Percentiles rank a stretch among this genome's conserved stretches.
Conservation (phyloP, 2,329 filamentous ascomycete species). For the Peltaster fructicola region DNA sequence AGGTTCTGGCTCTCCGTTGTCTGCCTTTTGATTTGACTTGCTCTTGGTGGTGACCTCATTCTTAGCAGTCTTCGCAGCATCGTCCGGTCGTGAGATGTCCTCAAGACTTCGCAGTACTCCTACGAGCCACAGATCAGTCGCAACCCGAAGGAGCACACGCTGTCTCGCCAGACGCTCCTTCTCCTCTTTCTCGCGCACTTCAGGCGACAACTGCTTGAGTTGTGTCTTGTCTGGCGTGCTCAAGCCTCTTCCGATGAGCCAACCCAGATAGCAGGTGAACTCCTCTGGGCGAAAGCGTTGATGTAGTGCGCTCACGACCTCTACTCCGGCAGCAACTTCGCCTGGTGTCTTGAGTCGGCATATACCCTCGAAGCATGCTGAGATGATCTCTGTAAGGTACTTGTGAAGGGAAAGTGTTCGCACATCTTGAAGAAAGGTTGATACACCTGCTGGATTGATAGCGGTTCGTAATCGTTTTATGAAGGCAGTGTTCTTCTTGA, state of each 20-base stretch:
- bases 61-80: conserved; percentile 40
- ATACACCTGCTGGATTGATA: conserved; percentile 59
- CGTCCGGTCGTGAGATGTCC: conserved; percentile 47
- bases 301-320: conserved; percentile 87
- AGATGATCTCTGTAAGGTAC: conserved; percentile 92
- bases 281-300: conserved; percentile 82
- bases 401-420: conserved; percentile 82
- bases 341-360: conserved; percentile 79
- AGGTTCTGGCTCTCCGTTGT: conserved; percentile 60
- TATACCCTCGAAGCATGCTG: conserved; percentile 84
- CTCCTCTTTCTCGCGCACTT: conserved; percentile 85
- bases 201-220: conserved; percentile 60
- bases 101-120: conserved; percentile 69
- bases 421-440: conserved; percentile 79
- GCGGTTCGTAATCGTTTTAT: conserved; percentile 90
- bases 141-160: conserved; percentile 68
- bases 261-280: conserved; percentile 81
- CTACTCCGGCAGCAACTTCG: conserved; percentile 82
- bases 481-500: conserved; percentile 97
- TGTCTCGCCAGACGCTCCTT: conserved; percentile 82
- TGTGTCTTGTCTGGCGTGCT: conserved; percentile 74
- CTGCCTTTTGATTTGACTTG: conserved; percentile 38
- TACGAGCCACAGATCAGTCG: conserved; percentile 91
- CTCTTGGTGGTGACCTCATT: conserved; percentile 43
- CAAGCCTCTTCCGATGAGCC: conserved; percentile 80